These are phyloP conservation scores for Botrytis galanthina DNA, from an alignment of 2,329 filamentous ascomycete genomes.

Conservation along the genomic window DNA sequence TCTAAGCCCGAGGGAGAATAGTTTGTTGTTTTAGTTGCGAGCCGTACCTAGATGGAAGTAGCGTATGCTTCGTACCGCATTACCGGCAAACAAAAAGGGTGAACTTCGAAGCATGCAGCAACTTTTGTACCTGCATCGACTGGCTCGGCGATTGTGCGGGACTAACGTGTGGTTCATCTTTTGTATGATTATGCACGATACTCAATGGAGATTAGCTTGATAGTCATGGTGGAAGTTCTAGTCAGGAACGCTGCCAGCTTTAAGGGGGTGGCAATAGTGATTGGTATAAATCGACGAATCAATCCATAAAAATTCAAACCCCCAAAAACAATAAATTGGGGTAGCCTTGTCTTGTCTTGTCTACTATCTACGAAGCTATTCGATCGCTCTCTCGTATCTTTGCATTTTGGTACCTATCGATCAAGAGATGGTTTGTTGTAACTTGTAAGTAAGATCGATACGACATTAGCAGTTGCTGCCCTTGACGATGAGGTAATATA, in stretches of 20 bases:
- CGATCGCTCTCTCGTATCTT: conserved; percentile 13
- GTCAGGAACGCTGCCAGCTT: conserved; percentile 15
- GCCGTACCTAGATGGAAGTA: conserved; percentile 9
- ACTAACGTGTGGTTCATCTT: conserved; percentile 14
- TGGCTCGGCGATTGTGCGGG: conserved; percentile 15
- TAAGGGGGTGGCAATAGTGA: conserved; percentile 9
- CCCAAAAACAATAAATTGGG: neutral
- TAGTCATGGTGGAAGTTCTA: neutral
- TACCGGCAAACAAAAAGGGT: conserved; percentile 20
- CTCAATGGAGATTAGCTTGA: neutral
- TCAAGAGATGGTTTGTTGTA: neutral
- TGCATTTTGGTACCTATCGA: neutral
- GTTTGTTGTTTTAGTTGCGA: conserved; percentile 10
- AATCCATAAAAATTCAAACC: neutral
- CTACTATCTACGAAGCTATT: neutral
- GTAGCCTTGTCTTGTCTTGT: neutral
- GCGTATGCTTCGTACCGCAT: neutral
- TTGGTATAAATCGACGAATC: neutral
- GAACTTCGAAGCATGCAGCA: conserved; percentile 9
- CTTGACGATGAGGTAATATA: conserved; percentile 14
- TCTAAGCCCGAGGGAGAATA: neutral
- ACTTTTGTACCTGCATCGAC: conserved; percentile 10
- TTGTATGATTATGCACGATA: conserved; percentile 13
- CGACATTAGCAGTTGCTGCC: conserved; percentile 10
- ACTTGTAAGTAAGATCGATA: neutral